These are phyloP conservation scores for Dictyophora rubrovolvata DNA, from an alignment of 768 basidiomycete species.

Conservation along the genomic window DNA sequence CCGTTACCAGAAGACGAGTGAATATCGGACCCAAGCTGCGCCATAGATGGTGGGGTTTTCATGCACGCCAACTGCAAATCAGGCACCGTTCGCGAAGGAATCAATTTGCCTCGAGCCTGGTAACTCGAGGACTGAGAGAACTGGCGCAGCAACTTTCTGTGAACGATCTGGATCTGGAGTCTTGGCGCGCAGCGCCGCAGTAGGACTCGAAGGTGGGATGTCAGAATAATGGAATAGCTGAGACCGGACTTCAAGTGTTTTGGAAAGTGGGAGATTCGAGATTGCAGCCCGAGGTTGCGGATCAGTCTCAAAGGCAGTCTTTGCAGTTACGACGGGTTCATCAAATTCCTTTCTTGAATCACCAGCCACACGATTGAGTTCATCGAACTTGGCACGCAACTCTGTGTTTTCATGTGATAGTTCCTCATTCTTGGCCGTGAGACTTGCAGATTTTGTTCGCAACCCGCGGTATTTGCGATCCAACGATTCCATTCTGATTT, in stretches of 20 bases:
- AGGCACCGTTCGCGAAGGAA: constrained; percentile 13
- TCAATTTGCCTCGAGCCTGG: constrained; percentile 30
- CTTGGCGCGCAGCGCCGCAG: constrained; percentile 18
- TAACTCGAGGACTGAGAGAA: constrained; percentile 39
- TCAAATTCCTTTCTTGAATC: constrained; percentile 4
- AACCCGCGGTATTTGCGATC: constrained; percentile 64
- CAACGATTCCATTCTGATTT: constrained; percentile 56
- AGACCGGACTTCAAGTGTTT: constrained; percentile 45
- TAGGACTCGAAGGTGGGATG: constrained; percentile 11
- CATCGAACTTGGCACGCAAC: constrained; percentile 13
- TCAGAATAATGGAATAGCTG: neutral
- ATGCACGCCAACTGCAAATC: constrained; percentile 19
- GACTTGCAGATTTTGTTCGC: constrained; percentile 52
- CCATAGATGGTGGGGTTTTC: neutral
- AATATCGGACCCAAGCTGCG: neutral
- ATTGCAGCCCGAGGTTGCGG: constrained; percentile 8
- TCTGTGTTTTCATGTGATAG: constrained; percentile 8
- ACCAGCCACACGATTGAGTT: constrained; percentile 10
- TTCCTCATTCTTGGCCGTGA: constrained; percentile 31
- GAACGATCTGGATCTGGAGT: constrained; percentile 24
- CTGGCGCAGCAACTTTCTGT: constrained; percentile 35
- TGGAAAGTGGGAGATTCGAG: constrained; percentile 28
- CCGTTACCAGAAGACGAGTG: constrained; percentile 35
- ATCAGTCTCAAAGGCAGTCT: constrained; percentile 9
- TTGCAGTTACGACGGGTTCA: neutral